Conservation (phyloP, 495 filamentous ascomycete species). For the Neurospora sp. region DNA sequence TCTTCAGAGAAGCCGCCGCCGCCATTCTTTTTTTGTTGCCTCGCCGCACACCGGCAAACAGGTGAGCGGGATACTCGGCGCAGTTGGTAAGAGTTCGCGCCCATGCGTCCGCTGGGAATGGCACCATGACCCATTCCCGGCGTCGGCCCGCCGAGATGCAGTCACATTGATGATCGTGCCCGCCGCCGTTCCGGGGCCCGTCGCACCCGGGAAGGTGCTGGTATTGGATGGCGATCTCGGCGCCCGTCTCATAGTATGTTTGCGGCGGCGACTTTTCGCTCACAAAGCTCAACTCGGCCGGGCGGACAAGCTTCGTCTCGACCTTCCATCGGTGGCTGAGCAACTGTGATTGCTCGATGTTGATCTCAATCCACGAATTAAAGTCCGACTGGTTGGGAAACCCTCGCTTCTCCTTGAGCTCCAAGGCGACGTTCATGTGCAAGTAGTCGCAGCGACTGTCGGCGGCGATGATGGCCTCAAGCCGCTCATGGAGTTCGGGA, state of each 20-base stretch:
- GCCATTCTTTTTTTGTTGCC: neutral
- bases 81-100: constrained; percentile 37
- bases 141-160: constrained; percentile 17
- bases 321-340: constrained; percentile 40
- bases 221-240: constrained; percentile 24
- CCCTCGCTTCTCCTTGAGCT: constrained; percentile 32
- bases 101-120: constrained; percentile 41
- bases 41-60: constrained; percentile 9
- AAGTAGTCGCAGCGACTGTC: constrained; percentile 40
- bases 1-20: constrained; percentile 1
- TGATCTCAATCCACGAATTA: constrained; percentile 38
- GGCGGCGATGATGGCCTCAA: constrained; percentile 25
- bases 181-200: constrained; percentile 21
- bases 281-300: constrained; percentile 30
- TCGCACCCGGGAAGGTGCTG: constrained; percentile 31
- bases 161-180: constrained; percentile 15
- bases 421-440: constrained; percentile 39
- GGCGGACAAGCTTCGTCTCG: constrained; percentile 37
- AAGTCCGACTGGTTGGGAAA: constrained; percentile 39
- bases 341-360: constrained; percentile 32
- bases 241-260: constrained; percentile 20
- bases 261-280: constrained; percentile 21
- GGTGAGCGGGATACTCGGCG: constrained; percentile 31
- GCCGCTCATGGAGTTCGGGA: constrained; percentile 32
- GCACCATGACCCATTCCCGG: constrained; percentile 26